Evolutionary conservation across 495 filamentous ascomycete genomes (phyloP).

Genomic region (Astrocystis sublimbata): DNA sequence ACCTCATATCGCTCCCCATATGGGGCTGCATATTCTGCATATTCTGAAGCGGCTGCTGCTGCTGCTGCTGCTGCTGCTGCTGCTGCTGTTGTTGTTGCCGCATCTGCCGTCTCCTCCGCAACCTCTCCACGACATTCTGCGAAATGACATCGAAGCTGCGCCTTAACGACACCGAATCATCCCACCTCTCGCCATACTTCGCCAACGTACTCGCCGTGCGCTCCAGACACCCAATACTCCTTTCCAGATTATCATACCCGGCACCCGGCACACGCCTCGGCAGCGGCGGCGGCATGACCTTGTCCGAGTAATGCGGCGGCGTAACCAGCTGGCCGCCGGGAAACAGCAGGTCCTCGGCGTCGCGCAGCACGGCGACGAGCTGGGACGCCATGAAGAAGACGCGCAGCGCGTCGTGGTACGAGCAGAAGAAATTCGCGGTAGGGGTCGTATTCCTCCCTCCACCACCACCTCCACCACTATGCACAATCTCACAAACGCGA

Average conservation of each 20-base stretch:
- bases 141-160: slow-evolving; percentile 47
- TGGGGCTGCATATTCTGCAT: slow-evolving; percentile 21
- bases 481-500: slow-evolving; percentile 56
- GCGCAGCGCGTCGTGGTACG: slow-evolving; percentile 71
- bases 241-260: slow-evolving; percentile 43
- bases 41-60: too few relatives aligned
- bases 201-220: slow-evolving; percentile 45
- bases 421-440: slow-evolving; percentile 62
- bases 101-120: slow-evolving; percentile 31
- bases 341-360: slow-evolving; percentile 53
- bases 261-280: slow-evolving; percentile 29
- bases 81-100: slow-evolving; percentile 30
- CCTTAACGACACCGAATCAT: slow-evolving; percentile 43
- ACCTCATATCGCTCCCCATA: slow-evolving; percentile 38
- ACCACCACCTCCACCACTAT: too few relatives aligned
- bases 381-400: slow-evolving; percentile 72
- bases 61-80: slow-evolving; percentile 28
- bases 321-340: slow-evolving; percentile 32
- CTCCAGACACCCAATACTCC: slow-evolving; percentile 48
- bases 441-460: too few relatives aligned
- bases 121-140: slow-evolving; percentile 33
- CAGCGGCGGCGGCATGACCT: slow-evolving; percentile 39
- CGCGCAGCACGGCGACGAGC: slow-evolving; percentile 64
- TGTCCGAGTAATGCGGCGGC: slow-evolving; percentile 35
- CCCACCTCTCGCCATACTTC: slow-evolving; percentile 54